Evolutionary conservation across 1,139 yeast species (phyloP), one percentile per base, ranked within the genome.

Genomic region (Pichia sp.): DNA sequence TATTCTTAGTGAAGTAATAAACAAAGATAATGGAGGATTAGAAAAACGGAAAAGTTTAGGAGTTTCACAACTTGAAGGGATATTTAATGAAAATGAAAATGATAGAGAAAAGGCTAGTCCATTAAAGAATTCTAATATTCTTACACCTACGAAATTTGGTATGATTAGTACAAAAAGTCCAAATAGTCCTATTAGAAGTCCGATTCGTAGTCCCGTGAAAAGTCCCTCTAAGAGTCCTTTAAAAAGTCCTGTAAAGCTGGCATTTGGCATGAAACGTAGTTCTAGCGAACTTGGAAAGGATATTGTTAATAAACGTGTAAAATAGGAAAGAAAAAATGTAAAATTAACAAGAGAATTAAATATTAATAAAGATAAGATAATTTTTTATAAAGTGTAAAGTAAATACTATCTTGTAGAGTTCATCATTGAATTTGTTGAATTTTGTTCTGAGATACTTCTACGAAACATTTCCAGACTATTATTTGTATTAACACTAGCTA

Each of bases 381-480:
- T n/a, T n/a, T n/a, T n/a, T n/a, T n/a, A n/a, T n/a, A n/a, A n/a
- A n/a, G n/a, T n/a, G n/a, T n/a, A n/a, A n/a, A n/a, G n/a, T n/a
- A n/a, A n/a, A n/a, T n/a, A n/a, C n/a, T n/a, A n/a, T n/a, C n/a
- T n/a, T n/a, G n/a, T n/a, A n/a, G n/a, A n/a, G n/a, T n/a, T n/a
- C n/a, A n/a, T n/a, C n/a, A n/a, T n/a, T n/a, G n/a, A n/a, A 30
- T 19, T 14, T 1, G n/a, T 31, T 9, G 41, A 30, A 29, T 16
- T 27, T 30, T 37, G 44, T 26, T 45, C 46, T 18, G 53, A 50
- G 31, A 59, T 52, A 41, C 57, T 60, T 50, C 55, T 62, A 42
- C 64, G 56, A 41, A 61, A 58, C 44, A 55, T 60, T 43, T 62
- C 66, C 19, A 61, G 42, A 35, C 63, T 58, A 15, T 59, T 51